Evolutionary conservation across 2,329 filamentous ascomycete species (phyloP).

Genomic region (Clonostachys rosea): DNA sequence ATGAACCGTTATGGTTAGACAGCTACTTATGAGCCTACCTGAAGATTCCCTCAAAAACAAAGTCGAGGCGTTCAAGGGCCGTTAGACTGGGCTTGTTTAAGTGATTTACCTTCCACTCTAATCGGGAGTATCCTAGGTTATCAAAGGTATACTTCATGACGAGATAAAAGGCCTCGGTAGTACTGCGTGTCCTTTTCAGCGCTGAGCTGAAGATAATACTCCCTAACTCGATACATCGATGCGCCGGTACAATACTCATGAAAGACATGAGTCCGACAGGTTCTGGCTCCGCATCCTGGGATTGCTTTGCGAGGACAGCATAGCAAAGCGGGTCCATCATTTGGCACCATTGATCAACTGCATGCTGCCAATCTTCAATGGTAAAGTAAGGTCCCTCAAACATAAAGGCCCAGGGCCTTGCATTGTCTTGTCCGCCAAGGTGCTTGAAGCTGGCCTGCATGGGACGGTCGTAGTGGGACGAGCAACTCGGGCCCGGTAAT

Average conservation of each 20-base stretch:
- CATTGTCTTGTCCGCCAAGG: slow-evolving; percentile 22
- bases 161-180: slow-evolving; percentile 55
- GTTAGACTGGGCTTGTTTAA: slow-evolving; percentile 48
- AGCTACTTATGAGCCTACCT: slow-evolving; percentile 20
- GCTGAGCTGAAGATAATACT: slow-evolving; percentile 42
- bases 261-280: slow-evolving; percentile 35
- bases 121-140: slow-evolving; percentile 47
- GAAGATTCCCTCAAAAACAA: slow-evolving; percentile 54
- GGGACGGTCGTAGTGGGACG: slow-evolving; percentile 15
- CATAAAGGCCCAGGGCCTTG: slow-evolving; percentile 26
- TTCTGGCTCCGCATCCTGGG: slow-evolving; percentile 20
- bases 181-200: slow-evolving; percentile 47
- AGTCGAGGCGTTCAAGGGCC: slow-evolving; percentile 54
- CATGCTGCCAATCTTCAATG: slow-evolving; percentile 10
- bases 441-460: slow-evolving; percentile 21
- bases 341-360: slow-evolving; percentile 11
- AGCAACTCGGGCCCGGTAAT: slow-evolving; percentile 8
- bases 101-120: slow-evolving; percentile 62
- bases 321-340: slow-evolving; percentile 33
- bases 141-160: slow-evolving; percentile 46
- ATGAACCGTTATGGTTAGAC: too few species aligned
- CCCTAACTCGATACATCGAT: slow-evolving; percentile 54
- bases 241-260: slow-evolving; percentile 38
- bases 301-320: slow-evolving; percentile 25
- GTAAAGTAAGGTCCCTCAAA: slow-evolving; percentile 14